Conservation (phyloP, 768 basidiomycete species). For the Brasilioporus rufonigricans region DNA sequence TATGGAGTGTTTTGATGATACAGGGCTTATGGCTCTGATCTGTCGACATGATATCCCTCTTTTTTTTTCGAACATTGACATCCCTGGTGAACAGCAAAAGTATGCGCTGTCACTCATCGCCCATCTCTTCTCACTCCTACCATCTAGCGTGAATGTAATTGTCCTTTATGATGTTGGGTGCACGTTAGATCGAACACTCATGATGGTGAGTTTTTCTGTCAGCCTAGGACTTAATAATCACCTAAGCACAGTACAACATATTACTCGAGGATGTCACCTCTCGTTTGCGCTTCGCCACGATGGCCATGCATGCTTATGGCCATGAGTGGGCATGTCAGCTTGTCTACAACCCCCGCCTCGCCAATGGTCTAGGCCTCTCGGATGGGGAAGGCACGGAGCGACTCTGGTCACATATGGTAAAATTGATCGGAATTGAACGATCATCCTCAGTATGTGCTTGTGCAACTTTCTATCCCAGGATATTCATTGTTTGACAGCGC, state of each 20-base stretch:
- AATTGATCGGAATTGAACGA: constrained; percentile 35
- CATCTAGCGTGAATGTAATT: background rate
- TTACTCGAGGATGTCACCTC: background rate
- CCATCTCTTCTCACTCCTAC: background rate
- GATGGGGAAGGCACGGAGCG: background rate
- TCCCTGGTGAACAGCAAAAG: no score
- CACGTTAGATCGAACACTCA: background rate
- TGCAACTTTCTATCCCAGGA: no score
- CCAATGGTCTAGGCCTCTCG: background rate
- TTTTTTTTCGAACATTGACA: no score
- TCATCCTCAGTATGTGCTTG: constrained; percentile 27
- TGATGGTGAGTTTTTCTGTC: background rate
- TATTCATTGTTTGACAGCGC: constrained; percentile 9
- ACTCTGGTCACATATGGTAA: constrained; percentile 33
- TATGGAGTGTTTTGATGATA: background rate
- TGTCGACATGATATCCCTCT: background rate
- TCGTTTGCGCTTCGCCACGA: background rate
- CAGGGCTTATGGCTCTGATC: background rate
- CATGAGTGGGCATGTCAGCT: background rate
- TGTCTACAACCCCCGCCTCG: background rate
- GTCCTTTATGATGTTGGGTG: background rate
- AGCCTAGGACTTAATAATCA: no score
- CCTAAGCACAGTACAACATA: background rate
- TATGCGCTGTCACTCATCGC: background rate
- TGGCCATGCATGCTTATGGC: background rate